Percentiles rank a stretch among this genome's conserved stretches.
Evolutionary conservation across 2,329 filamentous ascomycete genomes (phyloP).

Genomic region (Xylaria sp.): DNA sequence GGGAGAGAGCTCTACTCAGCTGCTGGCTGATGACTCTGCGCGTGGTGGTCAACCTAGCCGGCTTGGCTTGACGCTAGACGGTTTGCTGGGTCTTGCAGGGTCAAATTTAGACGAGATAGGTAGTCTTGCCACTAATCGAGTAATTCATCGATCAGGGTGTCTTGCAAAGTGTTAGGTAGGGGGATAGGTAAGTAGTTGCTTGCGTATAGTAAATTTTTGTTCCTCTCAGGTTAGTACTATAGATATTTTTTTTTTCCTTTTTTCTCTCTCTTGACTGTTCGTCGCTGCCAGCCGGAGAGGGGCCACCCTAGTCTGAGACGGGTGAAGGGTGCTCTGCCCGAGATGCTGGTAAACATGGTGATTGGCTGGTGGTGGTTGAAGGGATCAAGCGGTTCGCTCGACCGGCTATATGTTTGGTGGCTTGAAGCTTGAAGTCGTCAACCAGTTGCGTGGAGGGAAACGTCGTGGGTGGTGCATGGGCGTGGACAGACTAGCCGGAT

Average conservation of each 20-base stretch:
- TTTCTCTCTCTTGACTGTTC: background rate
- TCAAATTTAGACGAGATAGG: background rate
- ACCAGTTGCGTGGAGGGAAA: constrained; percentile 18
- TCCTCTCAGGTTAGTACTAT: background rate
- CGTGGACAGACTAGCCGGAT: constrained; percentile 7
- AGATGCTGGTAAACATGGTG: constrained; percentile 36
- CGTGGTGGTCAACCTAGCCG: constrained; percentile 42
- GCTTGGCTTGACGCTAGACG: constrained; percentile 41
- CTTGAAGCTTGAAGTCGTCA: constrained; percentile 25
- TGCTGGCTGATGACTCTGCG: constrained; percentile 41
- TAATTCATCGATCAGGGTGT: constrained; percentile 31
- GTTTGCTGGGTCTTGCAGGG: constrained; percentile 43
- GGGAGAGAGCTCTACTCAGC: constrained; percentile 45
- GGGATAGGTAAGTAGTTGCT: too few relatives aligned
- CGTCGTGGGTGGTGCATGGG: constrained; percentile 16
- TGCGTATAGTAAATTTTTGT: background rate
- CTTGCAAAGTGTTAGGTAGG: constrained; percentile 12
- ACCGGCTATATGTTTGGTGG: constrained; percentile 32
- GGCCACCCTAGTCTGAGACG: background rate
- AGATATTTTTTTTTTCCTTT: background rate
- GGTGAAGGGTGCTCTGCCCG: constrained; percentile 30
- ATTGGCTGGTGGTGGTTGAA: constrained; percentile 34
- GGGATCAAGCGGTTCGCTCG: constrained; percentile 34
- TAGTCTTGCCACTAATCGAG: constrained; percentile 42
- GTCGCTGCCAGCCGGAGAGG: constrained; percentile 16